These are phyloP conservation scores for Telopea speciosissima DNA, from an alignment of 177 flowering plant genomes.

Conservation along the genomic window DNA sequence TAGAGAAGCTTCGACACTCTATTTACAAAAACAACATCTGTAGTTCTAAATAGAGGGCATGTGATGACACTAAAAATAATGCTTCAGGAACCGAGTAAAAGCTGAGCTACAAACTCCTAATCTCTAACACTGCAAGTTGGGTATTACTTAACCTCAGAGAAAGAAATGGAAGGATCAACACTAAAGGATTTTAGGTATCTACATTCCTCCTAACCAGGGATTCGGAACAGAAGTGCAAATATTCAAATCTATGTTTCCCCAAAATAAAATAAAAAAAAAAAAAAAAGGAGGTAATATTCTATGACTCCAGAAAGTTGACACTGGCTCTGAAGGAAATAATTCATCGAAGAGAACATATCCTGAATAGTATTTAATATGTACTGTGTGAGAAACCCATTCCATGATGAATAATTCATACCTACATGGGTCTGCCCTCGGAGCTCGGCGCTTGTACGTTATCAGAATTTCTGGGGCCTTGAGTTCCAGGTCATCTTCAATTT, in stretches of 20 bases:
- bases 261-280: too few species aligned
- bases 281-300: background rate
- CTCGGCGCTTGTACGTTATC: constrained; percentile 46
- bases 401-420: constrained; percentile 19
- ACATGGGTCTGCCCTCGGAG: constrained; percentile 7
- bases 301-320: background rate
- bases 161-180: background rate
- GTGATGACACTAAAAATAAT: background rate
- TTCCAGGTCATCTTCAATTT: constrained; percentile 15
- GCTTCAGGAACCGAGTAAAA: background rate
- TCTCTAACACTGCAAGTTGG: background rate
- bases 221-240: too few species aligned
- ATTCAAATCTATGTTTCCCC: background rate
- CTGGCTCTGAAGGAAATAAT: background rate
- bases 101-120: background rate
- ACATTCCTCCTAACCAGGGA: too few species aligned
- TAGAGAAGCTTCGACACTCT: too few species aligned
- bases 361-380: too few species aligned
- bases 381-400: background rate
- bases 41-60: background rate
- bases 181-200: too few species aligned
- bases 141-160: background rate
- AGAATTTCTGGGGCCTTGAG: constrained; percentile 21
- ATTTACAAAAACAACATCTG: too few species aligned
- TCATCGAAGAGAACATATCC: background rate